Percentiles rank a stretch among this genome's conserved stretches.
These are phyloP conservation scores for Cardamine chenopodiifolia DNA, from an alignment of 345 rosid genomes.

Conservation along the genomic window DNA sequence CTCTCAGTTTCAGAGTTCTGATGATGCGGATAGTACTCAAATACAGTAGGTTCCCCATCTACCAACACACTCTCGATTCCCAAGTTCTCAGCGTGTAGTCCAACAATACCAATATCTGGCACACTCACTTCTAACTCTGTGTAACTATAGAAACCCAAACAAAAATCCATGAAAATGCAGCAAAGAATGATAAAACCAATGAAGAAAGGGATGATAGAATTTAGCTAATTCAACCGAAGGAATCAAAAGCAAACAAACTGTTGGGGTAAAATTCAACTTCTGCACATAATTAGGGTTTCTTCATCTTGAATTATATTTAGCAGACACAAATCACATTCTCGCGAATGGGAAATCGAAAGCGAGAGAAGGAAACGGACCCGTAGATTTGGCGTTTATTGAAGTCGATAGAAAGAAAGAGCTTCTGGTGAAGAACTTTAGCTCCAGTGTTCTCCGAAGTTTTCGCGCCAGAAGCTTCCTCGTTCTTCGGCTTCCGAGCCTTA, in stretches of 20 bases:
- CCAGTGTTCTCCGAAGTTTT: constrained; percentile 69
- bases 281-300: constrained; percentile 21
- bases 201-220: background rate
- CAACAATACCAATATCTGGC: constrained; percentile 92
- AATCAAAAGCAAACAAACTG: background rate
- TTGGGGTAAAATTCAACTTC: background rate
- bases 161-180: background rate
- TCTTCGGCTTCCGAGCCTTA: constrained; percentile 83
- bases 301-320: constrained; percentile 9
- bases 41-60: constrained; percentile 88
- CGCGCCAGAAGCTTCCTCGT: constrained; percentile 64
- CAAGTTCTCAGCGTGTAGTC: constrained; percentile 89
- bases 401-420: constrained; percentile 89
- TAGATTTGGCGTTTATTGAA: constrained; percentile 66
- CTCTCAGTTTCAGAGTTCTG: constrained; percentile 55
- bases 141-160: constrained; percentile 49
- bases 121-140: constrained; percentile 90
- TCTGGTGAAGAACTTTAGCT: constrained; percentile 88
- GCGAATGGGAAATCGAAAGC: constrained; percentile 9
- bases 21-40: constrained; percentile 85
- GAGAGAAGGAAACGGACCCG: constrained; percentile 58
- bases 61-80: constrained; percentile 85
- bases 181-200: background rate
- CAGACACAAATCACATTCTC: background rate
- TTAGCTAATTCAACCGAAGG: constrained; percentile 4